phyloP scores from a whole-genome alignment of 148 eudicot genomes.

The Fallopia convolvulus region DNA sequence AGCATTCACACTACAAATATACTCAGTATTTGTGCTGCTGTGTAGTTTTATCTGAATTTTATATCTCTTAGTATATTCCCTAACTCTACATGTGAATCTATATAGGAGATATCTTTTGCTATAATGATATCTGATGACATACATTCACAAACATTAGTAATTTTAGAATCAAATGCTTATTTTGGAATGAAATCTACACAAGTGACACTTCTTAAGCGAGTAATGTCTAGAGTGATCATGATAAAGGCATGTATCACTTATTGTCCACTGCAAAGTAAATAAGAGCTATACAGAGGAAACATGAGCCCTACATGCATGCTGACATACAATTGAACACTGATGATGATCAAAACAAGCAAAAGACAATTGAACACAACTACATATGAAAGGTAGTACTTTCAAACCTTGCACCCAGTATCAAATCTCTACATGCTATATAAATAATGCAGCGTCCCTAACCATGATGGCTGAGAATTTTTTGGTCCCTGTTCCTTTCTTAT shows the following conservation, averaged over 20 bases:
- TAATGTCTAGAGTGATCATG: no score
- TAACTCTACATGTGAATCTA: conserved; percentile 41
- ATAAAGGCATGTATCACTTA: no score
- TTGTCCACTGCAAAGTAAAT: no score
- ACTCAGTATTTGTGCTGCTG: no score
- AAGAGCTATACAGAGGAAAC: neutral
- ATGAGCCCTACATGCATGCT: neutral
- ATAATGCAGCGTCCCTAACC: neutral
- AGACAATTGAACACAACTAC: neutral
- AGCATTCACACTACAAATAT: no score
- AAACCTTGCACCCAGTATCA: neutral
- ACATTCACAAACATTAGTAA: conserved; percentile 55
- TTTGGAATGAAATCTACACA: conserved; percentile 86
- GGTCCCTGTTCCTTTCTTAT: neutral
- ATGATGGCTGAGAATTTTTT: neutral
- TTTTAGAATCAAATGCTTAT: conserved; percentile 72
- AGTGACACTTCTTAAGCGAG: conserved; percentile 92
- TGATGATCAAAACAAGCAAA: neutral
- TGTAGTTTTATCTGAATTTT: neutral
- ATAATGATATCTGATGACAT: conserved; percentile 98
- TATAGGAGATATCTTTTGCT: conserved; percentile 65
- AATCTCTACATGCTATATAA: neutral
- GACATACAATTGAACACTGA: neutral
- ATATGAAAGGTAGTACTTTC: neutral
- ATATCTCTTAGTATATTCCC: neutral